Conservation (phyloP, 1,284 basidiomycete genomes). For the Coriolopsis trogii region DNA sequence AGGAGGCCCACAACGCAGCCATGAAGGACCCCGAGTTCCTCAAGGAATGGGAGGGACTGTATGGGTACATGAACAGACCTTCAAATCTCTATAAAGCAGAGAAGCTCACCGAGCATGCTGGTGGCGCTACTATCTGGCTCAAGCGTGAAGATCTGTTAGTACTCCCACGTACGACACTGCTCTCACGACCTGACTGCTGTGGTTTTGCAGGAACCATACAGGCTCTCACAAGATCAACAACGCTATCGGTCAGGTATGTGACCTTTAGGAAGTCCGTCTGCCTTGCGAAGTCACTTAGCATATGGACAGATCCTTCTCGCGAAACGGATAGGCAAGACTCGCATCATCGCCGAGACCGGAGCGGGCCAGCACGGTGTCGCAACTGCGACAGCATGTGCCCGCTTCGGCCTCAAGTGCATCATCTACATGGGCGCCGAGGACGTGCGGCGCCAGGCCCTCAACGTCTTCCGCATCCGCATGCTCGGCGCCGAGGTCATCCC, state of each 20-base stretch:
- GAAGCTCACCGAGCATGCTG: conserved; percentile 66
- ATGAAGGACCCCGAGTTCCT: conserved; percentile 90
- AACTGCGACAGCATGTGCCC: conserved; percentile 96
- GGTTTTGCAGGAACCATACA: conserved; percentile 80
- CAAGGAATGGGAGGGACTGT: conserved; percentile 90
- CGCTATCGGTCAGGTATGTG: conserved; percentile 83
- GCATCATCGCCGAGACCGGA: conserved; percentile 98
- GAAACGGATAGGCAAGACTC: conserved; percentile 89
- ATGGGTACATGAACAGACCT: conserved; percentile 85
- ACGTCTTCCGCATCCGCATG: conserved; percentile 99
- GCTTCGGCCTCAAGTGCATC: conserved; percentile 94
- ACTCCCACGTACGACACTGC: conserved; percentile 2
- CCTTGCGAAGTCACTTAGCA: no score
- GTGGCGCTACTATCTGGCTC: conserved; percentile 94
- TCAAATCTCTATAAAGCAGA: conserved; percentile 73
- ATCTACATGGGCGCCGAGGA: conserved; percentile 99
- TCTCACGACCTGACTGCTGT: conserved; percentile 6
- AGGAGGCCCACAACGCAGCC: conserved; percentile 88
- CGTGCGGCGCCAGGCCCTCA: conserved; percentile 91
- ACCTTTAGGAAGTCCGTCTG: no score
- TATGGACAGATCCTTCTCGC: conserved; percentile 83
- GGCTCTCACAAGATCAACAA: conserved; percentile 99
- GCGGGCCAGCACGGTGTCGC: conserved; percentile 99
- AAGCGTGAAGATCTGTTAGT: conserved; percentile 94
- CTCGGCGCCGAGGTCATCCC: conserved; percentile 92